Evolutionary conservation across 768 basidiomycete species (phyloP).

Genomic region (Paxillus involutus): DNA sequence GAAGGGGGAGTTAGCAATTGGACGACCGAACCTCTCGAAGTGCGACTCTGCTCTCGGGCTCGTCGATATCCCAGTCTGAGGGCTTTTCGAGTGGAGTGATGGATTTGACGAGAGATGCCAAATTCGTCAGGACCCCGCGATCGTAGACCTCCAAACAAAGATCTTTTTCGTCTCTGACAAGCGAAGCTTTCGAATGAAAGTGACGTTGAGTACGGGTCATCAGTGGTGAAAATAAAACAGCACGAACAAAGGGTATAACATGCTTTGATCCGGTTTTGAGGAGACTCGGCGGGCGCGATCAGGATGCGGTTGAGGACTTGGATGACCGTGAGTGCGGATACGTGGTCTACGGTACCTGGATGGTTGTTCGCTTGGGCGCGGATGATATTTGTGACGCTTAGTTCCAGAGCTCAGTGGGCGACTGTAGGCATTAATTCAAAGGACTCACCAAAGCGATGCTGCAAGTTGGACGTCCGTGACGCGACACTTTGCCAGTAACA

Average conservation of each 20-base stretch:
- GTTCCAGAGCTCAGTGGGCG: neutral
- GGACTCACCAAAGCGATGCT: conserved; percentile 63
- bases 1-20: neutral
- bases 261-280: conserved; percentile 55
- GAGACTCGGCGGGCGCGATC: conserved; percentile 39
- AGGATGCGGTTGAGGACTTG: conserved; percentile 68
- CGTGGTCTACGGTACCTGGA: conserved; percentile 39
- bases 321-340: conserved; percentile 58
- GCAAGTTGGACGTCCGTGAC: conserved; percentile 64
- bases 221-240: neutral
- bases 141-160: conserved; percentile 71
- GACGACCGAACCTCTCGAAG: conserved; percentile 59
- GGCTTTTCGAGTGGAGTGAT: conserved; percentile 51
- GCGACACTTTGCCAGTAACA: conserved; percentile 59
- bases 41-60: conserved; percentile 52
- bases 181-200: conserved; percentile 42
- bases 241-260: conserved; percentile 75
- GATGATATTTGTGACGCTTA: conserved; percentile 60
- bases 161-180: conserved; percentile 68
- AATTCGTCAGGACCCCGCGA: conserved; percentile 59
- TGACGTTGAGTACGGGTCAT: neutral
- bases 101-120: conserved; percentile 50
- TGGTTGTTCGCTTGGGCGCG: conserved; percentile 44
- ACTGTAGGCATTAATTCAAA: neutral
- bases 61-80: conserved; percentile 65